These are phyloP conservation scores for Lactarius hengduanensis DNA, from an alignment of 768 basidiomycete genomes.

Conservation along the genomic window DNA sequence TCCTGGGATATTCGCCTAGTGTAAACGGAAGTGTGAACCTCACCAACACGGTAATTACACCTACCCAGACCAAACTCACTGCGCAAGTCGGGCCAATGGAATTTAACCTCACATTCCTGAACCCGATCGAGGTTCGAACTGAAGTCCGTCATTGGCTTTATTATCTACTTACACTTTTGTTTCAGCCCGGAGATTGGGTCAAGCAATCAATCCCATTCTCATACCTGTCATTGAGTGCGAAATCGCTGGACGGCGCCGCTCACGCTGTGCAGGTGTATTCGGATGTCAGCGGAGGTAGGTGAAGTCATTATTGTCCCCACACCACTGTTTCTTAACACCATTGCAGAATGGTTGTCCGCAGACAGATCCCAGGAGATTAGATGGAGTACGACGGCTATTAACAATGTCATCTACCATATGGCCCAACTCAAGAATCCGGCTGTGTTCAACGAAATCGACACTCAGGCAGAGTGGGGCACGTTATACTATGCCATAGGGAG, in stretches of 20 bases:
- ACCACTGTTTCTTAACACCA: background rate
- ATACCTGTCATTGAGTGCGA: conserved; percentile 38
- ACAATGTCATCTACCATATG: conserved; percentile 22
- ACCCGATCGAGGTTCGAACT: conserved; percentile 39
- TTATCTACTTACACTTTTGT: background rate
- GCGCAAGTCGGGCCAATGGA: conserved; percentile 39
- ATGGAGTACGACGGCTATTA: conserved; percentile 9
- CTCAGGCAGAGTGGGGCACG: conserved; percentile 28
- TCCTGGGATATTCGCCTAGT: conserved; percentile 20
- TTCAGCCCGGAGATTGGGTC: conserved; percentile 38
- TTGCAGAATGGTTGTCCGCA: conserved; percentile 31
- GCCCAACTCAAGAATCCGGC: conserved; percentile 9
- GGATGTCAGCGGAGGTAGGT: conserved; percentile 41
- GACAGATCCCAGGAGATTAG: conserved; percentile 11
- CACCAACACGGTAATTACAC: conserved; percentile 34
- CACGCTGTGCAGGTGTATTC: conserved; percentile 42
- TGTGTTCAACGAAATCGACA: conserved; percentile 17
- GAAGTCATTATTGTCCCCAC: background rate
- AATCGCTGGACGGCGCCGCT: conserved; percentile 34
- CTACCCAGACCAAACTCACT: conserved; percentile 38
- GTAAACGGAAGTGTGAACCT: conserved; percentile 25
- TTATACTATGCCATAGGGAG: conserved; percentile 25
- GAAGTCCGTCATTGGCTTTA: background rate
- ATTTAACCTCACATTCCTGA: conserved; percentile 40
- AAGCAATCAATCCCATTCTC: conserved; percentile 43